Percentiles rank a stretch among this genome's conserved stretches.
These are phyloP conservation scores for Theileria luwenshuni DNA, from an alignment of 169 alveolate genomes.

Conservation along the genomic window DNA sequence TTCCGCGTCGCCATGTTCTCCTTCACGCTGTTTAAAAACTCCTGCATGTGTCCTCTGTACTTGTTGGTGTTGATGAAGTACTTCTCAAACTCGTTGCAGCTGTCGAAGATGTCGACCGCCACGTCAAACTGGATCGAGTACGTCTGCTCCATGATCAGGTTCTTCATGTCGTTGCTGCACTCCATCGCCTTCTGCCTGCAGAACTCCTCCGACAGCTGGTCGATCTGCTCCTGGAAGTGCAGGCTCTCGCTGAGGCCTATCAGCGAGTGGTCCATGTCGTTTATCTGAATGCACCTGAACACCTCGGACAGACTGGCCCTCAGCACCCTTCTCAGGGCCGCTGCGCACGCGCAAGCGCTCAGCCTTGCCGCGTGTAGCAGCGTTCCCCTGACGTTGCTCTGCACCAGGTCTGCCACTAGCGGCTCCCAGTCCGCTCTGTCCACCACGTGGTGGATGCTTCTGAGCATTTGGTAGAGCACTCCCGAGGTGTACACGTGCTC, in stretches of 20 bases:
- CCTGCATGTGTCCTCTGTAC: slow-evolving; percentile 73
- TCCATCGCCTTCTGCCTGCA: slow-evolving; percentile 81
- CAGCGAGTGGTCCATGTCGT: slow-evolving; percentile 70
- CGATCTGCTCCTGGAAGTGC: slow-evolving; percentile 74
- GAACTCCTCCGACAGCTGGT: slow-evolving; percentile 76
- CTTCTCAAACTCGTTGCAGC: slow-evolving; percentile 81
- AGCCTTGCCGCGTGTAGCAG: slow-evolving; percentile 79
- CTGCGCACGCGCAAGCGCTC: slow-evolving; percentile 83
- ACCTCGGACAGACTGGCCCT: slow-evolving; percentile 81
- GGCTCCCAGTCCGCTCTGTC: slow-evolving; percentile 89
- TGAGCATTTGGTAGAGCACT: slow-evolving; percentile 85
- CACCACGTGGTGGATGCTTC: slow-evolving; percentile 84
- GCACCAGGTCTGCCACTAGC: slow-evolving; percentile 83
- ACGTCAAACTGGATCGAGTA: slow-evolving; percentile 86
- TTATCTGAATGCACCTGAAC: slow-evolving; percentile 70
- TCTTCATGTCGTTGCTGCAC: slow-evolving; percentile 84
- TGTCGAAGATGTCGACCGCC: slow-evolving; percentile 82
- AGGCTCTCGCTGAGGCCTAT: slow-evolving; percentile 71
- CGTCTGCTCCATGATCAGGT: slow-evolving; percentile 86
- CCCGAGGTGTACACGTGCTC: slow-evolving; percentile 77
- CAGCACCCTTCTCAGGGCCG: slow-evolving; percentile 81
- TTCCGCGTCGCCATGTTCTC: slow-evolving; percentile 76
- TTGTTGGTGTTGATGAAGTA: slow-evolving; percentile 76
- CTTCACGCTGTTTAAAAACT: slow-evolving; percentile 68
- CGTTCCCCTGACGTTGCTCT: slow-evolving; percentile 82